Evolutionary conservation across 1,284 basidiomycete genomes (phyloP).

Genomic region (Puccinia triticina): DNA sequence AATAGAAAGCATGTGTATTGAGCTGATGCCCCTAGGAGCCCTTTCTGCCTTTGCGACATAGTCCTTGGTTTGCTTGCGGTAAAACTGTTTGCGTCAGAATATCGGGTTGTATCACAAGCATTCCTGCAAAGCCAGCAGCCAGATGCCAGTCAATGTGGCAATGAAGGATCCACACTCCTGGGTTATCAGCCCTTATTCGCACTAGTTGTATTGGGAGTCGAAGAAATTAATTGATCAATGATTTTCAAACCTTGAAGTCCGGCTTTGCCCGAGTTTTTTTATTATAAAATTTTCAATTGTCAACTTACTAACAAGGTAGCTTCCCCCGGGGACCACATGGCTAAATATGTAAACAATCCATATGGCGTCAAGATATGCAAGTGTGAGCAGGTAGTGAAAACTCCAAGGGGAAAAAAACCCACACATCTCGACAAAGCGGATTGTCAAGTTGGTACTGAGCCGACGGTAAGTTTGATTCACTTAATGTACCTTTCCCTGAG

Average conservation of each 20-base stretch:
- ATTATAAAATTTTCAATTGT: too few species aligned
- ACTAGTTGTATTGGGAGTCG: not conserved
- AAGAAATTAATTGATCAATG: not conserved
- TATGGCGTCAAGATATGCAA: not conserved
- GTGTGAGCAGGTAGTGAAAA: not conserved
- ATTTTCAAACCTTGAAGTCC: too few species aligned
- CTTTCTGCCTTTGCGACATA: slow-evolving; percentile 7
- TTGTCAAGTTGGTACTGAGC: slow-evolving; percentile 4
- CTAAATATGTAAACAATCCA: not conserved
- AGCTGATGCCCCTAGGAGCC: too few species aligned
- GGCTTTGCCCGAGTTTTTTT: not conserved
- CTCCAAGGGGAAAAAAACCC: not conserved
- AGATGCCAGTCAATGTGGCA: slow-evolving; percentile 45
- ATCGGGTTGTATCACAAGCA: slow-evolving; percentile 40
- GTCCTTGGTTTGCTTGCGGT: slow-evolving; percentile 26
- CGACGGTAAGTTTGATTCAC: not conserved
- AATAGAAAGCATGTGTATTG: too few species aligned
- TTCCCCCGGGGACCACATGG: slow-evolving; percentile 17
- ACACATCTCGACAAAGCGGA: slow-evolving; percentile 23
- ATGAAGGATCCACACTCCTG: slow-evolving; percentile 40
- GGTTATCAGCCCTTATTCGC: slow-evolving; percentile 23
- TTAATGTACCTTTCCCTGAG: slow-evolving; percentile 13
- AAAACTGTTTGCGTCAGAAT: slow-evolving; percentile 22
- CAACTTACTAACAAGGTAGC: slow-evolving; percentile 10
- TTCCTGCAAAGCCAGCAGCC: slow-evolving; percentile 41